phyloP scores from a whole-genome alignment of 2,329 filamentous ascomycete genomes.

The Fusarium guadeloupense region DNA sequence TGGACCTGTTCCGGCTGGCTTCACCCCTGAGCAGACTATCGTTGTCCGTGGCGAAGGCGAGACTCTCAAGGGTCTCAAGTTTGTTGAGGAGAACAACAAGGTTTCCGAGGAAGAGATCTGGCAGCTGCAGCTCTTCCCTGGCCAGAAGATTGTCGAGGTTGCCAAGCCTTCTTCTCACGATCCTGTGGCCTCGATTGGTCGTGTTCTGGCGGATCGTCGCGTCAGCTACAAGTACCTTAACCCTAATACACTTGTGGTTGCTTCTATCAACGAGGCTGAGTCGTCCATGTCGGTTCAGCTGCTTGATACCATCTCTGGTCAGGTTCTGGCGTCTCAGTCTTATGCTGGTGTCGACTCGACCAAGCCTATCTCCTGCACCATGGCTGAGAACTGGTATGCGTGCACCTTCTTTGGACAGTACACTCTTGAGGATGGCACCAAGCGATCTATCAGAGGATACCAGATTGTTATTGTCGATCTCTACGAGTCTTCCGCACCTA shows the following conservation, averaged over 20 bases:
- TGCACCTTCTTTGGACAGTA: slow-evolving; percentile 80
- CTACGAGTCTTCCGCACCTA: slow-evolving; percentile 83
- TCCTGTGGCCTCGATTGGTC: slow-evolving; percentile 92
- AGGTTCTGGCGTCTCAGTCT: slow-evolving; percentile 75
- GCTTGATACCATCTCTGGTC: slow-evolving; percentile 86
- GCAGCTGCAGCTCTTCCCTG: slow-evolving; percentile 74
- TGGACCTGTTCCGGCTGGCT: slow-evolving; percentile 55
- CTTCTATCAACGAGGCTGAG: slow-evolving; percentile 67
- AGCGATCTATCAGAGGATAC: slow-evolving; percentile 78
- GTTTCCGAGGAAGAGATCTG: slow-evolving; percentile 66
- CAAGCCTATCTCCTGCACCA: slow-evolving; percentile 77
- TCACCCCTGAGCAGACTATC: slow-evolving; percentile 62
- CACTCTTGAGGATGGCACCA: slow-evolving; percentile 61
- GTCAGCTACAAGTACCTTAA: slow-evolving; percentile 98
- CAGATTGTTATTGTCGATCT: slow-evolving; percentile 88
- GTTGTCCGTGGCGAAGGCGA: slow-evolving; percentile 61
- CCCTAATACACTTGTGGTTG: slow-evolving; percentile 82
- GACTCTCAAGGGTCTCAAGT: slow-evolving; percentile 65
- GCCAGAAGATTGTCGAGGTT: slow-evolving; percentile 74
- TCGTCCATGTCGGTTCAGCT: slow-evolving; percentile 77
- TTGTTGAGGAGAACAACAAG: slow-evolving; percentile 54
- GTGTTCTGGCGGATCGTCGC: slow-evolving; percentile 88
- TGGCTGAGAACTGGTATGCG: slow-evolving; percentile 95
- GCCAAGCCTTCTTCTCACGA: slow-evolving; percentile 78
- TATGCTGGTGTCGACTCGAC: slow-evolving; percentile 78